phyloP scores from a whole-genome alignment of 306 rosid genomes.

The Casuarina glauca region DNA sequence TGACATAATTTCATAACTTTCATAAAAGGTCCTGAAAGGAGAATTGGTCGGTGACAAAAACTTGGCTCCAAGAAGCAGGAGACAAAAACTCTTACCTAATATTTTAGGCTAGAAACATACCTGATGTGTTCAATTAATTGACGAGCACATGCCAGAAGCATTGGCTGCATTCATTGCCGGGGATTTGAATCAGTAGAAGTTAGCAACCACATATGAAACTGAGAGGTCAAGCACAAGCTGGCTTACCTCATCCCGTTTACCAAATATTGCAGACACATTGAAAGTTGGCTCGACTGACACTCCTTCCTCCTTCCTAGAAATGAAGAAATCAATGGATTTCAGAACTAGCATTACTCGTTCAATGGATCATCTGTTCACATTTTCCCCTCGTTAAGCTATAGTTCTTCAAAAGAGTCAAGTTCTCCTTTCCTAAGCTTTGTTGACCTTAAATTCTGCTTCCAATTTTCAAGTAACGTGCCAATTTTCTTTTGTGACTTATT shows the following conservation, averaged over 20 bases:
- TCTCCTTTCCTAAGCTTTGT: neutral
- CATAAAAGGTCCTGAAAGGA: neutral
- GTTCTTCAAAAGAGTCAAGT: neutral
- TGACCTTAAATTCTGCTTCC: neutral
- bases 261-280: conserved; percentile 80
- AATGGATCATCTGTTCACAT: neutral
- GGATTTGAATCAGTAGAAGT: conserved; percentile 5
- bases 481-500: neutral
- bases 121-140: conserved; percentile 77
- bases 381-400: neutral
- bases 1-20: neutral
- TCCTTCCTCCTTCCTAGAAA: conserved; percentile 83
- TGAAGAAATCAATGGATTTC: conserved; percentile 22
- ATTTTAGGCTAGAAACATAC: conserved; percentile 32
- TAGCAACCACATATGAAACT: neutral
- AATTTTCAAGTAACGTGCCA: neutral
- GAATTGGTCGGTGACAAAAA: neutral
- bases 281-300: conserved; percentile 72
- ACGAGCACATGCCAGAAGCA: conserved; percentile 87
- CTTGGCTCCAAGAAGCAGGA: neutral
- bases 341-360: conserved; percentile 22
- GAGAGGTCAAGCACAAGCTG: conserved; percentile 2
- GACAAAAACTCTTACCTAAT: neutral
- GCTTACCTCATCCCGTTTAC: conserved; percentile 91
- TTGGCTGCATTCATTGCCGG: conserved; percentile 56